Conservation (phyloP, 2,329 filamentous ascomycete species). For the Aureobasidium sp. region DNA sequence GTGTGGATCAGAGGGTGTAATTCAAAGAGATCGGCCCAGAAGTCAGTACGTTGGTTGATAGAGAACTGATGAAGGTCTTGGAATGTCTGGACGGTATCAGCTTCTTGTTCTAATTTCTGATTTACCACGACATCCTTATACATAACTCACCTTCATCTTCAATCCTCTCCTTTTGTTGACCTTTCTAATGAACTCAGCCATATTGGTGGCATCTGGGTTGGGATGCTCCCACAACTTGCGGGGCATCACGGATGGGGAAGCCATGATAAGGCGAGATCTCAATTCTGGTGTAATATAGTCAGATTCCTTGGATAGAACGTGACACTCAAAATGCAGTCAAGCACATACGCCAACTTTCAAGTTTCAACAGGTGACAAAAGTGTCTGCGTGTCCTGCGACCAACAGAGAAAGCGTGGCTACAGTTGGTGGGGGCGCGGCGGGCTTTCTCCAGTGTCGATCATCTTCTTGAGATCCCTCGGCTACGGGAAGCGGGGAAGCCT, state of each 20-base stretch:
- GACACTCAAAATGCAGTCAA: neutral
- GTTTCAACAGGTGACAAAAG: neutral
- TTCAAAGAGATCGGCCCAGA: slow-evolving; percentile 60
- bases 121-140: neutral
- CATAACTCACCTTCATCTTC: slow-evolving; percentile 47
- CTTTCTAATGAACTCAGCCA: slow-evolving; percentile 61
- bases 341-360: neutral
- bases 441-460: neutral
- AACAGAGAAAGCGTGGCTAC: neutral
- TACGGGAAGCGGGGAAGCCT: slow-evolving; percentile 6
- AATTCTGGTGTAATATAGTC: neutral
- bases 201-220: slow-evolving; percentile 43
- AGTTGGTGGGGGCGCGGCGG: neutral
- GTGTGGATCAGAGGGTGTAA: slow-evolving; percentile 55
- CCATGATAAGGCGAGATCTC: neutral
- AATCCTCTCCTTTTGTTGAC: slow-evolving; percentile 54
- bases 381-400: neutral
- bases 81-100: slow-evolving; percentile 48
- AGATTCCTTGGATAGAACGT: neutral
- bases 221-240: slow-evolving; percentile 42
- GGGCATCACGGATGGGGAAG: slow-evolving; percentile 24
- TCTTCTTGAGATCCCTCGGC: neutral
- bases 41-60: slow-evolving; percentile 52
- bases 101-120: neutral
- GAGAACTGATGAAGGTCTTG: slow-evolving; percentile 66